Percentiles rank a stretch among this genome's conserved stretches.
phyloP scores from a whole-genome alignment of 768 basidiomycete genomes.

The Lepiota subincarnata region DNA sequence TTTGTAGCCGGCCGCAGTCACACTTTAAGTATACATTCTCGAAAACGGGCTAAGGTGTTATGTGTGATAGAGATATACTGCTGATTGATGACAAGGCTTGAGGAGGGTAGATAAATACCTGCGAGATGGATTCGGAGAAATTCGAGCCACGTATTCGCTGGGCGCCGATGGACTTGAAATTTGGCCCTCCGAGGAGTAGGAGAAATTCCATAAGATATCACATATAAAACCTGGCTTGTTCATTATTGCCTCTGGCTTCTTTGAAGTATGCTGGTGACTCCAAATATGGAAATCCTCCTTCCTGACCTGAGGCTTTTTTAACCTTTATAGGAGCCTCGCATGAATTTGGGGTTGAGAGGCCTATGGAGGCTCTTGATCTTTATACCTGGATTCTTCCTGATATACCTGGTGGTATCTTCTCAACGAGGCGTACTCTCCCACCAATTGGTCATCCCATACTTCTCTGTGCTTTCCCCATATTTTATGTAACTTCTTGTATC shows the following conservation, averaged over 20 bases:
- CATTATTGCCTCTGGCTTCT: not conserved
- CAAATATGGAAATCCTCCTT: not conserved
- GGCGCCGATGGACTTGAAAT: too few species aligned
- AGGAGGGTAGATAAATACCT: not conserved
- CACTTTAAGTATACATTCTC: not conserved
- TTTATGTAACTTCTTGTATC: too few species aligned
- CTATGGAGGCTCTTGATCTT: too few species aligned
- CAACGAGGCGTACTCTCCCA: not conserved
- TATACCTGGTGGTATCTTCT: not conserved
- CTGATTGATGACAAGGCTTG: not conserved
- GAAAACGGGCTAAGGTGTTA: not conserved
- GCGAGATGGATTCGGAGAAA: not conserved
- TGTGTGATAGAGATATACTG: not conserved
- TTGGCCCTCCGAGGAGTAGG: too few species aligned
- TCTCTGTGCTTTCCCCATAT: too few species aligned
- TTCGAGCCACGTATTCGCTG: not conserved
- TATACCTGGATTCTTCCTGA: too few species aligned
- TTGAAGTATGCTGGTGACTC: not conserved
- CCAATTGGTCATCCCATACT: too few species aligned
- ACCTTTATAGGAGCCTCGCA: not conserved
- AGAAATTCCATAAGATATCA: too few species aligned
- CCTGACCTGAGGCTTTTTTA: not conserved
- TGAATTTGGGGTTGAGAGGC: not conserved
- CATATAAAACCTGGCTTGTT: too few species aligned
- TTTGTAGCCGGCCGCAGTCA: not conserved